Evolutionary conservation across 2,329 filamentous ascomycete species (phyloP).

Genomic region (Fusarium falciforme): DNA sequence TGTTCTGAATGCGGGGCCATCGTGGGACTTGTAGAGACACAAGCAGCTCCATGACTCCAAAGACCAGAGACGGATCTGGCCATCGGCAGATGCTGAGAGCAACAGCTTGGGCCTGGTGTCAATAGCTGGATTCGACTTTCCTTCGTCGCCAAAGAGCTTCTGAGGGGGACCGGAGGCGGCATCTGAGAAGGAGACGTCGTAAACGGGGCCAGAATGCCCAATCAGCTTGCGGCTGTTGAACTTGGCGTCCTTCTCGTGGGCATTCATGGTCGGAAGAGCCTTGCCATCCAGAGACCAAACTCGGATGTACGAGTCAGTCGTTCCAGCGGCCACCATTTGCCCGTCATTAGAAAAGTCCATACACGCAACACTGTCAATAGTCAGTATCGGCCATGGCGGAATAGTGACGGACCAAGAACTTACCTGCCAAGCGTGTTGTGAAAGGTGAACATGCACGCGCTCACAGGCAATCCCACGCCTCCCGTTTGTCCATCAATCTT

Average conservation of each 20-base stretch:
- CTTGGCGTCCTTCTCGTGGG: slow-evolving; percentile 68
- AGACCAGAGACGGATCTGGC: slow-evolving; percentile 91
- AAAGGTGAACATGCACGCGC: slow-evolving; percentile 97
- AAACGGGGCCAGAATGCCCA: slow-evolving; percentile 91
- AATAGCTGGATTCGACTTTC: slow-evolving; percentile 53
- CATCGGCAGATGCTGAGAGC: slow-evolving; percentile 88
- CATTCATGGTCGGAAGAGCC: slow-evolving; percentile 75
- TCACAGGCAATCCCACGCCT: slow-evolving; percentile 84
- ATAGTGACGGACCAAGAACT: slow-evolving; percentile 45
- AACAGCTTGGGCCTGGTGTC: slow-evolving; percentile 77
- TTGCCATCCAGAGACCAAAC: slow-evolving; percentile 93
- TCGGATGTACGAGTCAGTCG: slow-evolving; percentile 93
- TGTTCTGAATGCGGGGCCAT: slow-evolving; percentile 88
- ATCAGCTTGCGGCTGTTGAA: slow-evolving; percentile 78
- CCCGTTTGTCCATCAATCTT: slow-evolving; percentile 86
- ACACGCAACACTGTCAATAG: slow-evolving; percentile 76
- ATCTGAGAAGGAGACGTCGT: slow-evolving; percentile 87
- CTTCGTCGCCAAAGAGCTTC: slow-evolving; percentile 63
- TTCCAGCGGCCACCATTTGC: slow-evolving; percentile 86
- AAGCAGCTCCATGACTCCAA: slow-evolving; percentile 92
- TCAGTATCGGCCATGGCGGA: slow-evolving; percentile 19
- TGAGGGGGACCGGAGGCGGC: slow-evolving; percentile 67
- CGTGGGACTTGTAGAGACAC: slow-evolving; percentile 93
- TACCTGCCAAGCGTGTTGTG: slow-evolving; percentile 95
- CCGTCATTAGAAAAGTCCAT: slow-evolving; percentile 96